Conservation (phyloP, 2,329 filamentous ascomycete species). For the Ophiobolus disseminans region DNA sequence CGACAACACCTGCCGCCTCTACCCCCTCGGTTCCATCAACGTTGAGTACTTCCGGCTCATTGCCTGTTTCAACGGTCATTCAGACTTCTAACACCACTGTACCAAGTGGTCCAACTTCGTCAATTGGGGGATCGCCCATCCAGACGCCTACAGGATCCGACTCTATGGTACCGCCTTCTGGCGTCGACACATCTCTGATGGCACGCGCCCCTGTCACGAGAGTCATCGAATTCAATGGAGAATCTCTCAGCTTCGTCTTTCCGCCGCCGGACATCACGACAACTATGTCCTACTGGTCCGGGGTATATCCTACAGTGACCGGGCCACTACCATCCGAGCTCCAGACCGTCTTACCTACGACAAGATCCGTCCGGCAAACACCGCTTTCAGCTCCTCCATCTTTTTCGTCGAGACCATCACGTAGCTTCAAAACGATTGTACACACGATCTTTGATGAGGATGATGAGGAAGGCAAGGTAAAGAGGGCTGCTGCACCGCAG, state of each 20-base stretch:
- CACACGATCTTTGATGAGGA: slow-evolving; percentile 11
- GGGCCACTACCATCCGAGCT: slow-evolving; percentile 34
- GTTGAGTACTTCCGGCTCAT: neutral
- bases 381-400: slow-evolving; percentile 29
- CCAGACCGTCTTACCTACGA: slow-evolving; percentile 27
- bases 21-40: neutral
- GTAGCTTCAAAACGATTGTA: slow-evolving; percentile 20
- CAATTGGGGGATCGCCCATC: neutral
- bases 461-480: slow-evolving; percentile 2
- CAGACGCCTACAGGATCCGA: neutral
- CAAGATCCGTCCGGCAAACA: slow-evolving; percentile 29
- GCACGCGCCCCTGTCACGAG: slow-evolving; percentile 27
- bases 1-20: neutral
- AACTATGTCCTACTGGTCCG: slow-evolving; percentile 44
- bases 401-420: slow-evolving; percentile 17
- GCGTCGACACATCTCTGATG: slow-evolving; percentile 5
- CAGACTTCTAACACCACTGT: neutral
- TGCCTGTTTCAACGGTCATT: neutral
- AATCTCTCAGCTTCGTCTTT: slow-evolving; percentile 36
- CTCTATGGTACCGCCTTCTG: neutral
- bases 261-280: slow-evolving; percentile 38
- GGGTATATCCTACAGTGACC: slow-evolving; percentile 35
- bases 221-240: slow-evolving; percentile 33
- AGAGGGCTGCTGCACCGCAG: slow-evolving; percentile 7
- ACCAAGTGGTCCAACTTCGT: neutral